Evolutionary conservation across 169 alveolate species (phyloP).

Genomic region (Eimeria acervulina): DNA sequence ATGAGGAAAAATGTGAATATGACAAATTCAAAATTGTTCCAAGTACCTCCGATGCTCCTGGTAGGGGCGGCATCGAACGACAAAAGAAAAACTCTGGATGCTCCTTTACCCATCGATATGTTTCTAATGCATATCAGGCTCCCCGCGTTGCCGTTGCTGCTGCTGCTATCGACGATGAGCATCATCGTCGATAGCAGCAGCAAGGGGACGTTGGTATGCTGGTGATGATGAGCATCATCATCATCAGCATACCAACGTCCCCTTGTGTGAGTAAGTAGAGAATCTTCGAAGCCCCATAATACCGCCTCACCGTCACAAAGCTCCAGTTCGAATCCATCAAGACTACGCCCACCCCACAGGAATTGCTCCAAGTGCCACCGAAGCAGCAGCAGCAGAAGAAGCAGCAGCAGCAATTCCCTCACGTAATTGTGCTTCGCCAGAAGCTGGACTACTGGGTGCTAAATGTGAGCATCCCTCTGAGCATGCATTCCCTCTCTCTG

Average conservation of each 20-base stretch:
- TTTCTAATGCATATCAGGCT: neutral
- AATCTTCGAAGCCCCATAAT: neutral
- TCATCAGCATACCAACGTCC: neutral
- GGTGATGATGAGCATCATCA: neutral
- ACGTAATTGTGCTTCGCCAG: neutral
- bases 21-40: neutral
- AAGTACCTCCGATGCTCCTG: neutral
- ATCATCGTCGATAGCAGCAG: neutral
- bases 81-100: neutral
- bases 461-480: conserved; percentile 57
- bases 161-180: neutral
- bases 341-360: neutral
- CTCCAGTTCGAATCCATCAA: no score
- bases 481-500: conserved; percentile 50
- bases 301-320: no score
- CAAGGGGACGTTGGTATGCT: no score
- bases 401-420: neutral
- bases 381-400: conserved; percentile 17
- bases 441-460: conserved; percentile 15
- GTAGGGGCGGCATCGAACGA: neutral
- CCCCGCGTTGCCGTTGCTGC: neutral
- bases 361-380: neutral
- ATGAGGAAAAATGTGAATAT: neutral
- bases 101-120: neutral
- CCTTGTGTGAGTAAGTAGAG: neutral